Percentiles rank a stretch among this genome's conserved stretches.
These are phyloP conservation scores for Stramenopiles sp. DNA, from an alignment of 352 stramenopile species.

Conservation along the genomic window DNA sequence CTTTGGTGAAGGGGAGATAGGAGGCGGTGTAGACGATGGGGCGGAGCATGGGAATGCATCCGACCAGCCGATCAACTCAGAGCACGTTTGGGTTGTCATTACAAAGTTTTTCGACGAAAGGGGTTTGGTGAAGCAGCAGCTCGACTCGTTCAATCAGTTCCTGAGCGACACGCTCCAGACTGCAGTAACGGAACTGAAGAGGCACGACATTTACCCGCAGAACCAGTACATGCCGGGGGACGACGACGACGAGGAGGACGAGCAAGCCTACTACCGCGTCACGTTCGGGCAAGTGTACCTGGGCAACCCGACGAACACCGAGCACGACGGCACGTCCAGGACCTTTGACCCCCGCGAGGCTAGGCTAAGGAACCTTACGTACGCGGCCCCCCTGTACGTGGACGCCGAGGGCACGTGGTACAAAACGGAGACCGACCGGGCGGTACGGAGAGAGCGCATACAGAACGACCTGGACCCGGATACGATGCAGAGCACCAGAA, in stretches of 20 bases:
- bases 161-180: slow-evolving; percentile 98
- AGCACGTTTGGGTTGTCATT: slow-evolving; percentile 98
- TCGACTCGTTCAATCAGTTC: slow-evolving; percentile 99
- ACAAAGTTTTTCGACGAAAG: slow-evolving; percentile 98
- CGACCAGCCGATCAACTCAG: slow-evolving; percentile 77
- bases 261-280: slow-evolving; percentile 75
- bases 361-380: slow-evolving; percentile 93
- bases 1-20: background rate
- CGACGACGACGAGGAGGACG: slow-evolving; percentile 60
- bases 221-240: slow-evolving; percentile 83
- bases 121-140: slow-evolving; percentile 93
- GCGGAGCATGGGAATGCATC: slow-evolving; percentile 31
- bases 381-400: slow-evolving; percentile 92
- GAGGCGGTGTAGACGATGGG: slow-evolving; percentile 10
- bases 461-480: slow-evolving; percentile 44
- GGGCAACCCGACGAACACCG: slow-evolving; percentile 83
- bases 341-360: slow-evolving; percentile 98
- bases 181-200: background rate
- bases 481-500: slow-evolving; percentile 56
- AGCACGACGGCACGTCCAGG: slow-evolving; percentile 84
- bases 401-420: slow-evolving; percentile 75
- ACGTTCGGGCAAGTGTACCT: slow-evolving; percentile 96
- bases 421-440: slow-evolving; percentile 38
- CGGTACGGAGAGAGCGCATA: slow-evolving; percentile 14
- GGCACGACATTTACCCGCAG: slow-evolving; percentile 38